Conservation (phyloP, 2,329 filamentous ascomycete genomes). For the Pleurostoma richardsiae region DNA sequence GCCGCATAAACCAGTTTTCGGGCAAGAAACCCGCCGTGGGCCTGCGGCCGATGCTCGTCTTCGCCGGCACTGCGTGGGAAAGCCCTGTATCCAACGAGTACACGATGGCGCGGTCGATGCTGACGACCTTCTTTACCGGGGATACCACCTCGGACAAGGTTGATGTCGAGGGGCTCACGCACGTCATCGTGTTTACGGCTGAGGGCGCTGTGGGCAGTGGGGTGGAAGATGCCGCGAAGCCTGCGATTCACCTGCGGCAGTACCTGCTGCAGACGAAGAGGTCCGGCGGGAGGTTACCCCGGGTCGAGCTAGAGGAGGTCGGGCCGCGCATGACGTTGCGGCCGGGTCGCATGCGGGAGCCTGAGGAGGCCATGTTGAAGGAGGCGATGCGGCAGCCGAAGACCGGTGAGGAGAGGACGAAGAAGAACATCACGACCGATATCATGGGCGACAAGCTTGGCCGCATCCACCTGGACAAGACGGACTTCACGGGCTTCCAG, state of each 20-base stretch:
- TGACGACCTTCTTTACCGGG: conserved; percentile 88
- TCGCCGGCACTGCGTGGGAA: conserved; percentile 84
- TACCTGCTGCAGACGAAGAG: conserved; percentile 85
- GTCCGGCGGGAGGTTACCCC: conserved; percentile 79
- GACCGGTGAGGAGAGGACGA: conserved; percentile 68
- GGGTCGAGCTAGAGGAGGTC: conserved; percentile 93
- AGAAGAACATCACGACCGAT: conserved; percentile 96
- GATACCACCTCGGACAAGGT: conserved; percentile 70
- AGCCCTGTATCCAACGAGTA: conserved; percentile 74
- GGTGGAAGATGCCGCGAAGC: conserved; percentile 40
- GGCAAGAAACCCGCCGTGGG: conserved; percentile 72
- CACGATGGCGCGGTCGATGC: conserved; percentile 78
- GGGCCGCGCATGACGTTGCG: conserved; percentile 90
- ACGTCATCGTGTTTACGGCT: conserved; percentile 77
- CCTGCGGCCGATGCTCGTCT: conserved; percentile 84
- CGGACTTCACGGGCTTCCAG: conserved; percentile 83
- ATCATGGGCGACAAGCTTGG: conserved; percentile 94
- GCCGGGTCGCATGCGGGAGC: conserved; percentile 73
- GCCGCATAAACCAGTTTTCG: conserved; percentile 70
- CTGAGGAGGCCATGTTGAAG: conserved; percentile 77
- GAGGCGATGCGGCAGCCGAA: conserved; percentile 85
- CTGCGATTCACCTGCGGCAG: conserved; percentile 63
- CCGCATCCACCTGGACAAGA: conserved; percentile 83
- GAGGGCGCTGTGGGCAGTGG: conserved; percentile 38
- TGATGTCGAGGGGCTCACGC: conserved; percentile 92